Evolutionary conservation across 129 eudicot species (phyloP), one percentile per base, ranked within the genome.

Genomic region (Helianthus tuberosus): DNA sequence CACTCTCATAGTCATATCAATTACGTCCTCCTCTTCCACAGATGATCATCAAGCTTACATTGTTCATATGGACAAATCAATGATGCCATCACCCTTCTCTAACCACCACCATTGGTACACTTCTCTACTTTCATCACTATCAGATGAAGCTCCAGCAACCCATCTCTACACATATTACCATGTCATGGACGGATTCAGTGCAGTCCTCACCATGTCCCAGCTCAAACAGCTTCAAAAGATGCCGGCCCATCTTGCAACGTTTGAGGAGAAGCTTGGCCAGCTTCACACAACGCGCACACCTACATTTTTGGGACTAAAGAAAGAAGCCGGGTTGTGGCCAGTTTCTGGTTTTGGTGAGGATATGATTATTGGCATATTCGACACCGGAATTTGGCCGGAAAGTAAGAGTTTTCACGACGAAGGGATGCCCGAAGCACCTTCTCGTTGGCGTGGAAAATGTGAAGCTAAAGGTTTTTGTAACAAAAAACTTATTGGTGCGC

Each of bases 381-480:
- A 85, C 77, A 78, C 89, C 0, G 89, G 89, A 1, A 79, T 85
- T 12, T 85, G 89, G 89, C 84, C 89, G 0, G 86, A 85, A 72
- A 78, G 86, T 11, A 65, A 67, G 72, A 85, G 89, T 38, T 85
- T 85, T 58, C 46, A 36, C 0, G 89, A 85, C 44, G 77, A 72
- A 54, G 84, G 82, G 32, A 79, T 86, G 84, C n/a, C 53, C 85
- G 72, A 76, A 14, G 73, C 82, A 32, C 89, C 89, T 32, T 76
- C 84, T 8, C 82, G 83, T 3, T 86, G 89, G 89, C 80, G 73
- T 29, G 89, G 89, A 6, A 27, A 39, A n/a, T 86, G 89, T 11
- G 83, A 86, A 65, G 49, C 50, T 9, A 78, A 80, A 66, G 72
- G 52, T 8, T 79, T 75, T 3, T 86, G 89, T 36, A 86, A 82